Evolutionary conservation across 306 rosid species (phyloP).

Genomic region (Cicer bijugum): DNA sequence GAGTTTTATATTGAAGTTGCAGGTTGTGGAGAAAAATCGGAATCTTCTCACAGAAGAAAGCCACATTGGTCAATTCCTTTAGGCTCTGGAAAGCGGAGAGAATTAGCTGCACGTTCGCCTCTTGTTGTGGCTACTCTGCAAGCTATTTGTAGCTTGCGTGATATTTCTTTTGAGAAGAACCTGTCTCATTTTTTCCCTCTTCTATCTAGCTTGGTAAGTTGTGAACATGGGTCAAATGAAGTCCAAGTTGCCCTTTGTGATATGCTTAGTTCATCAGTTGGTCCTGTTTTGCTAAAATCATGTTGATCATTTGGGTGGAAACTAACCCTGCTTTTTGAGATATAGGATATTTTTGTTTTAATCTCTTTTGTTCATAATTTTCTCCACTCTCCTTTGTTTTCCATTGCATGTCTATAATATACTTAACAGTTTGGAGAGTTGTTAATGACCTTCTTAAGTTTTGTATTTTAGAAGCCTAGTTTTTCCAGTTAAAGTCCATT

Average conservation of each 20-base stretch:
- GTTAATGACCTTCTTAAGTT: constrained; percentile 50
- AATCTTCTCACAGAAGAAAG: constrained; percentile 58
- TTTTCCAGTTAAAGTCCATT: background rate
- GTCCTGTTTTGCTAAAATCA: constrained; percentile 81
- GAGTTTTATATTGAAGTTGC: constrained; percentile 77
- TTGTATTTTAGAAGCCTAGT: constrained; percentile 40
- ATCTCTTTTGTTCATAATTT: constrained; percentile 52
- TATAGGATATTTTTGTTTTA: constrained; percentile 61
- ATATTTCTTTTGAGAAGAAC: constrained; percentile 72
- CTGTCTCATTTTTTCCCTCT: constrained; percentile 81
- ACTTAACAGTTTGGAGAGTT: constrained; percentile 64
- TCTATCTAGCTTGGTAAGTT: constrained; percentile 77
- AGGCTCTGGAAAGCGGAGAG: constrained; percentile 86
- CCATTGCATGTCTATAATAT: constrained; percentile 57
- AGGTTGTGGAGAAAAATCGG: constrained; percentile 51
- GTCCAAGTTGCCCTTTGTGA: constrained; percentile 88
- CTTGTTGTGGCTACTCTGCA: constrained; percentile 93
- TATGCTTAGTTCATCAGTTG: constrained; percentile 83
- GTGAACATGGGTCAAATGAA: constrained; percentile 95
- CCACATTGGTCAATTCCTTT: constrained; percentile 82
- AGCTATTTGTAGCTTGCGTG: constrained; percentile 77
- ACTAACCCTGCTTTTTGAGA: constrained; percentile 54
- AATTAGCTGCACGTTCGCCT: constrained; percentile 87
- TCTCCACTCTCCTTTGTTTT: constrained; percentile 4
- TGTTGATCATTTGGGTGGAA: constrained; percentile 58